Conservation (phyloP, 352 stramenopile species). For the Ochromonadaceae sp. region DNA sequence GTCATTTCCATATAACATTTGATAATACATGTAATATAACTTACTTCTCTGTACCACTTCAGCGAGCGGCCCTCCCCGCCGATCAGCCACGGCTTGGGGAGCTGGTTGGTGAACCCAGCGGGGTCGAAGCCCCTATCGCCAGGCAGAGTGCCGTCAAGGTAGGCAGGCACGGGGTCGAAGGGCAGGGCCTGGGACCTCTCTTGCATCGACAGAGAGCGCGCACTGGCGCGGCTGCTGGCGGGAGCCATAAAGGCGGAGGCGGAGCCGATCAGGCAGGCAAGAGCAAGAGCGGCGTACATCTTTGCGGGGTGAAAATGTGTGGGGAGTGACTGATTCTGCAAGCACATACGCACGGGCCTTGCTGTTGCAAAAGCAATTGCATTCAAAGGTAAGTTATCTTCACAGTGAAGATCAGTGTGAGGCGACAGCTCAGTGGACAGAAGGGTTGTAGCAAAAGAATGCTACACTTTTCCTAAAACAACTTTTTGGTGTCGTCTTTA, state of each 20-base stretch:
- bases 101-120: constrained; percentile 53
- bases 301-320: not conserved
- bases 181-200: constrained; percentile 46
- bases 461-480: too few relatives aligned
- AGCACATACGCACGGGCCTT: too few relatives aligned
- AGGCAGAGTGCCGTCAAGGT: constrained; percentile 50
- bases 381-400: too few relatives aligned
- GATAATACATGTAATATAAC: constrained; percentile 11
- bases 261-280: not conserved
- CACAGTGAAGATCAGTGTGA: too few relatives aligned
- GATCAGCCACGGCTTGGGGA: constrained; percentile 34
- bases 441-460: too few relatives aligned
- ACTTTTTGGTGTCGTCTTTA: too few relatives aligned
- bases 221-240: not conserved
- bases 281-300: not conserved
- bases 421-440: too few relatives aligned
- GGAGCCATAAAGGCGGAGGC: not conserved
- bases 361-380: too few relatives aligned
- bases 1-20: not conserved
- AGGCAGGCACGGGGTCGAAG: constrained; percentile 44
- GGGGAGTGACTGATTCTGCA: too few relatives aligned
- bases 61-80: constrained; percentile 31
- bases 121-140: constrained; percentile 66
- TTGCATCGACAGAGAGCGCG: constrained; percentile 7
- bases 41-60: constrained; percentile 39